Percentiles rank a stretch among this genome's conserved stretches.
phyloP scores from a whole-genome alignment of 139 green algal genomes.

The Closterium sp. region DNA sequence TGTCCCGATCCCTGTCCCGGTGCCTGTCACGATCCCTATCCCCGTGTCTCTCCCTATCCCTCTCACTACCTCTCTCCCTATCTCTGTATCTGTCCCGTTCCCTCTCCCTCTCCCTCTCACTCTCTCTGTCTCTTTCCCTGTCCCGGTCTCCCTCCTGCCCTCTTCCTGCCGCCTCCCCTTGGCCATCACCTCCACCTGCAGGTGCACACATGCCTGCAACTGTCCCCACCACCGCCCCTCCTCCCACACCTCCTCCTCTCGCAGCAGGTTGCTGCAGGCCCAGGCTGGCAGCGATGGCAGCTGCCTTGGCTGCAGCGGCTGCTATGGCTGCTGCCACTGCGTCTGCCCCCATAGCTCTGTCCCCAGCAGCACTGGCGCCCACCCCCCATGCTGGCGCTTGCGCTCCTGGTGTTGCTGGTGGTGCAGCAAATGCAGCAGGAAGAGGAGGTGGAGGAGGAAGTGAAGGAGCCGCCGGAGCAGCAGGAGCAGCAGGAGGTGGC shows the following conservation, averaged over 20 bases:
- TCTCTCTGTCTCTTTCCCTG: too few species aligned
- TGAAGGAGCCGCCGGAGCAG: not conserved
- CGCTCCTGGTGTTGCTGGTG: not conserved
- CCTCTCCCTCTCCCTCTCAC: too few species aligned
- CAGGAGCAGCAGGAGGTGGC: not conserved
- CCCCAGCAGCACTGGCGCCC: not conserved
- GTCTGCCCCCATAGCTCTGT: not conserved
- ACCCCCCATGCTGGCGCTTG: not conserved
- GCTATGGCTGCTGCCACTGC: not conserved
- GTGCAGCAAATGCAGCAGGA: not conserved
- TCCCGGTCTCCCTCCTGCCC: too few species aligned
- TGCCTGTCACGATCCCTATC: conserved; percentile 13
- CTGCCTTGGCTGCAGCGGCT: not conserved
- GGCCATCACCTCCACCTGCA: conserved; percentile 1
- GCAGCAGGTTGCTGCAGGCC: too few species aligned
- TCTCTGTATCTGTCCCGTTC: too few species aligned
- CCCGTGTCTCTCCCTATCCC: conserved; percentile 20
- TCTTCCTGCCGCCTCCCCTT: not conserved
- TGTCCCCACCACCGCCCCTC: not conserved
- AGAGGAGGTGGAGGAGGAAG: not conserved
- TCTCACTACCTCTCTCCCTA: not conserved
- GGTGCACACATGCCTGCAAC: not conserved
- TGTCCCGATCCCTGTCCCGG: conserved; percentile 8
- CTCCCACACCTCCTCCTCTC: conserved; percentile 1
- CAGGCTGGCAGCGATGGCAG: not conserved